These are phyloP conservation scores for Ogataea salicorniae DNA, from an alignment of 805 yeast species.

Conservation along the genomic window DNA sequence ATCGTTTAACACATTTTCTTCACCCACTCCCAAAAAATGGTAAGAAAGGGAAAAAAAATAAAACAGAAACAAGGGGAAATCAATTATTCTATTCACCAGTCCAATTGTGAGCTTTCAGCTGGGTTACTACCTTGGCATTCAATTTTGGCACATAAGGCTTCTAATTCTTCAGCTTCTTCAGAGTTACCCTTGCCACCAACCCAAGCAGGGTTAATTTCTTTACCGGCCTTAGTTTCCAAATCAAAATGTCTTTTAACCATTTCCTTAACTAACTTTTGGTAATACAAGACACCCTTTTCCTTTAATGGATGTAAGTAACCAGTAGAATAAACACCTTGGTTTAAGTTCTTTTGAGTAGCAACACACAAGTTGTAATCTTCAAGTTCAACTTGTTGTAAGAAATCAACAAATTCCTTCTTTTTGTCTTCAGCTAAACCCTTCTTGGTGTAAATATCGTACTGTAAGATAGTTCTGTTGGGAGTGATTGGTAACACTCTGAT, in stretches of 20 bases:
- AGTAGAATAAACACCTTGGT: conserved; percentile 54
- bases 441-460: conserved; percentile 57
- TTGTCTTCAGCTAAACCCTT: conserved; percentile 48
- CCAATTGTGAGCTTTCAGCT: conserved; percentile 24
- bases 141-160: conserved; percentile 42
- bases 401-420: conserved; percentile 59
- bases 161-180: conserved; percentile 45
- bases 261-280: conserved; percentile 50
- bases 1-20: no score
- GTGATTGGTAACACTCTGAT: conserved; percentile 53
- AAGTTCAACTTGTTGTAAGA: conserved; percentile 56
- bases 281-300: conserved; percentile 54
- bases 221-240: conserved; percentile 40
- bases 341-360: conserved; percentile 54
- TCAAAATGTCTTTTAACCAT: conserved; percentile 53
- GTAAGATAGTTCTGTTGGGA: conserved; percentile 51
- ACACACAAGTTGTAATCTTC: conserved; percentile 59
- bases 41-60: not conserved
- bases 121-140: conserved; percentile 46
- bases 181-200: conserved; percentile 36
- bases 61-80: not conserved
- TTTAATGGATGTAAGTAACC: conserved; percentile 57
- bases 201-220: conserved; percentile 47
- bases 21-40: not conserved
- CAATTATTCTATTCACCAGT: conserved; percentile 17